These are phyloP conservation scores for Brettanomyces sp. DNA, from an alignment of 805 yeast species.

Conservation along the genomic window DNA sequence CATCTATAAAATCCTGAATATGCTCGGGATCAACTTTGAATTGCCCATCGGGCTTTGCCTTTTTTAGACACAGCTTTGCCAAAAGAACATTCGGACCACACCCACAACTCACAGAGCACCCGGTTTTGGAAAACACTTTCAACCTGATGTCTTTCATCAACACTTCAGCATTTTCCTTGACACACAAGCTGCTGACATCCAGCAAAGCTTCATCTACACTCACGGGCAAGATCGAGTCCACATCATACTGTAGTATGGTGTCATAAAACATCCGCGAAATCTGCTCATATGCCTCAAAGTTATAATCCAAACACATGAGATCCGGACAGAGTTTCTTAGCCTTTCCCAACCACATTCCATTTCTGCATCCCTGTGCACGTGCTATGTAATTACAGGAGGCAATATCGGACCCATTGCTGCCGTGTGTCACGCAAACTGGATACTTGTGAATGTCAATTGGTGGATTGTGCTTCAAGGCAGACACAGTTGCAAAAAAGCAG, in stretches of 20 bases:
- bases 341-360: slow-evolving; percentile 82
- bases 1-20: slow-evolving; percentile 25
- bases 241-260: slow-evolving; percentile 35
- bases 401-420: slow-evolving; percentile 59
- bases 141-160: slow-evolving; percentile 30
- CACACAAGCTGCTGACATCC: slow-evolving; percentile 36
- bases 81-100: slow-evolving; percentile 62
- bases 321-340: slow-evolving; percentile 59
- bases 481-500: slow-evolving; percentile 86
- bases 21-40: slow-evolving; percentile 24
- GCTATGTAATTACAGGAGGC: slow-evolving; percentile 92
- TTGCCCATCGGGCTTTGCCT: slow-evolving; percentile 76
- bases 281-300: slow-evolving; percentile 63
- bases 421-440: slow-evolving; percentile 60
- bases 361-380: slow-evolving; percentile 62
- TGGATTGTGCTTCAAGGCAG: slow-evolving; percentile 45
- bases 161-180: slow-evolving; percentile 10
- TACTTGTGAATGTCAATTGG: slow-evolving; percentile 37
- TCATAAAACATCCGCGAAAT: slow-evolving; percentile 60
- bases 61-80: slow-evolving; percentile 64
- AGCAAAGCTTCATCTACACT: slow-evolving; percentile 89
- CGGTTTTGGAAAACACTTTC: slow-evolving; percentile 34
- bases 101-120: slow-evolving; percentile 74
- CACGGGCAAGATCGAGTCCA: slow-evolving; percentile 61
- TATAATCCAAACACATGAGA: slow-evolving; percentile 55